A percentile compares a stretch with the other conserved stretches of the same genome.
Conservation (phyloP, 495 filamentous ascomycete species). For the Penicillium herquei region DNA sequence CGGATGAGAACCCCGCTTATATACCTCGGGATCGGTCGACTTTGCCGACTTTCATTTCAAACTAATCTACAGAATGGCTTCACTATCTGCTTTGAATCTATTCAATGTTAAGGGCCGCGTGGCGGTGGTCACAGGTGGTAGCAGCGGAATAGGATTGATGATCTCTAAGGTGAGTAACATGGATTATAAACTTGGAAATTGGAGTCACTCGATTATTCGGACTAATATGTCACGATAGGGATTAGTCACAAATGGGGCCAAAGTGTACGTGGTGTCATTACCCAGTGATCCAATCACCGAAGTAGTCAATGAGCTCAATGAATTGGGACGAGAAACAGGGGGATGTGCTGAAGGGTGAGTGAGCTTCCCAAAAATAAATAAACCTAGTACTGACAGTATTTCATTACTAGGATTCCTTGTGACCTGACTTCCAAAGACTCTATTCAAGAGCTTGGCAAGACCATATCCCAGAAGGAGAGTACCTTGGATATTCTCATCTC, state of each 20-base stretch:
- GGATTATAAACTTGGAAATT: too few relatives aligned
- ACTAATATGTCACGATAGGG: conserved; percentile 22
- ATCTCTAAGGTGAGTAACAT: conserved; percentile 37
- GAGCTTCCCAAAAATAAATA: background rate
- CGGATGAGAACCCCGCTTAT: background rate
- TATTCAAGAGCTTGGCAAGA: conserved; percentile 23
- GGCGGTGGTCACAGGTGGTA: conserved; percentile 44
- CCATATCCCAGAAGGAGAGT: conserved; percentile 23
- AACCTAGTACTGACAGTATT: background rate
- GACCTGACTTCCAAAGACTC: conserved; percentile 38
- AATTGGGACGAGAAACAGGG: conserved; percentile 25
- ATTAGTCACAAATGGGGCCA: conserved; percentile 42
- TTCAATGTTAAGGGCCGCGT: conserved; percentile 36
- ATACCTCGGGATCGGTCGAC: too few relatives aligned
- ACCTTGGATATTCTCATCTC: conserved; percentile 44
- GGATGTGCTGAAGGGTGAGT: conserved; percentile 35
- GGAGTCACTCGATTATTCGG: background rate
- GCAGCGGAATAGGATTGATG: conserved; percentile 46
- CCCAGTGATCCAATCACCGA: conserved; percentile 34
- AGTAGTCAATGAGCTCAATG: conserved; percentile 30
- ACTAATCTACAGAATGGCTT: background rate
- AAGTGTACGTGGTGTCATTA: conserved; percentile 39
- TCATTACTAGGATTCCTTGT: conserved; percentile 28
- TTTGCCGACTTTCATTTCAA: background rate
- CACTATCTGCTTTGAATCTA: conserved; percentile 7